These are phyloP conservation scores for Theobroma grandiflorum DNA, from an alignment of 441 rosid species.

Conservation along the genomic window DNA sequence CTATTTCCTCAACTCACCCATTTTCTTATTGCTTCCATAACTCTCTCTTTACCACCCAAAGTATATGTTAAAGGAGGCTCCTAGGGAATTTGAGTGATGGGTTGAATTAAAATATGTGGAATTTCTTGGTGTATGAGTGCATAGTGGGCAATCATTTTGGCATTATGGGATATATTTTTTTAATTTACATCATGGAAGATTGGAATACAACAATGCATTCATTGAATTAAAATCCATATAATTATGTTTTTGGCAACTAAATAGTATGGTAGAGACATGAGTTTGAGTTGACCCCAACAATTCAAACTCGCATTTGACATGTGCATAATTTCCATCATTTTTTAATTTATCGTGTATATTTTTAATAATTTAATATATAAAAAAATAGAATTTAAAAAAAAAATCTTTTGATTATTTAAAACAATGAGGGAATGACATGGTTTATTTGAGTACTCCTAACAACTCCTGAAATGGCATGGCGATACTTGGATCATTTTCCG, in stretches of 20 bases:
- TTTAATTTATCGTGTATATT: no score
- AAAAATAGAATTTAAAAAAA: no score
- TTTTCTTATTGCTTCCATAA: neutral
- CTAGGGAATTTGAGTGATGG: constrained; percentile 23
- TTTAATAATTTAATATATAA: no score
- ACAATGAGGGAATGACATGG: neutral
- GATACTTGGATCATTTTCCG: neutral
- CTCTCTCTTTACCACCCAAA: neutral
- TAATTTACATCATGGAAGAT: neutral
- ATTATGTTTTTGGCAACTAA: neutral
- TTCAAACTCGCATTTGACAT: neutral
- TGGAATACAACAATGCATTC: neutral
- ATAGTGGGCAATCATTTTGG: constrained; percentile 16
- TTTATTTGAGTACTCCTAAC: neutral
- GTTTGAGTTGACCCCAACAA: neutral
- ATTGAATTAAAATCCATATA: neutral
- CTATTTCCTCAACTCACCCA: constrained; percentile 6
- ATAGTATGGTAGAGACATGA: no score
- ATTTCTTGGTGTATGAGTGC: constrained; percentile 12
- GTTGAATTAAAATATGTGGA: neutral
- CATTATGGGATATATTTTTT: no score
- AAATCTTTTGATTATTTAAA: no score
- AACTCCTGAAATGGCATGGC: neutral
- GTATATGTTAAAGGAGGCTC: neutral
- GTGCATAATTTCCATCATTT: neutral